phyloP scores from a whole-genome alignment of 1,284 basidiomycete genomes.

The Termitomyces sp. region DNA sequence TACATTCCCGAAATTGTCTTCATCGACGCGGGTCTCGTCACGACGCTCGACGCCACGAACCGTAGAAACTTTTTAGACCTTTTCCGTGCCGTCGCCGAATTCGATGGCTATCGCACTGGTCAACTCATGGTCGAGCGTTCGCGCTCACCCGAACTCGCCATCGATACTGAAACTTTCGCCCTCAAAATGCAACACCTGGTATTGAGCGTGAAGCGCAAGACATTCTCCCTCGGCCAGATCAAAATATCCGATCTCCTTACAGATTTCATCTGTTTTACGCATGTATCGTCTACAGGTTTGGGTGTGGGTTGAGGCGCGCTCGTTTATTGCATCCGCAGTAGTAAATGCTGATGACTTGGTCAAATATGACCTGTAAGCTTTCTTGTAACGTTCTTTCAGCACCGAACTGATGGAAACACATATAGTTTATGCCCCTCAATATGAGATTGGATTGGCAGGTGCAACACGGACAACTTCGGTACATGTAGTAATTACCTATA shows the following conservation, averaged over 20 bases:
- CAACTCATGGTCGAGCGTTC: conserved; percentile 96
- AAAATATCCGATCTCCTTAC: conserved; percentile 92
- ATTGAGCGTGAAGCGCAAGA: conserved; percentile 90
- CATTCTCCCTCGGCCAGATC: conserved; percentile 93
- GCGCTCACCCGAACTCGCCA: conserved; percentile 84
- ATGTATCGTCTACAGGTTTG: conserved; percentile 54
- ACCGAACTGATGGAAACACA: not conserved
- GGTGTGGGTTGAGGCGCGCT: conserved; percentile 88
- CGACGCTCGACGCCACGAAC: conserved; percentile 77
- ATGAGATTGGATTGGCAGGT: conserved; percentile 11
- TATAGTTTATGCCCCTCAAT: conserved; percentile 28
- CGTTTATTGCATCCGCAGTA: conserved; percentile 74
- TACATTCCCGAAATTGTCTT: conserved; percentile 95
- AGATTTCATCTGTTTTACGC: conserved; percentile 48
- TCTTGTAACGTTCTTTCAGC: not conserved
- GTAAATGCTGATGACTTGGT: conserved; percentile 76
- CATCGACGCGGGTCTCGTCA: conserved; percentile 94
- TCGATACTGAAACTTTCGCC: conserved; percentile 93
- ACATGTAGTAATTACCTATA: conserved; percentile 3
- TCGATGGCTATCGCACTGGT: conserved; percentile 94
- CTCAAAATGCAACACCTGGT: conserved; percentile 97
- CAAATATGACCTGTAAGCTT: conserved; percentile 67
- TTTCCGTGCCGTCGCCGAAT: conserved; percentile 92
- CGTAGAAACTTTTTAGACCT: conserved; percentile 94
- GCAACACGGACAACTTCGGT: not conserved